These are phyloP conservation scores for Hyphochytrium catenoides DNA, from an alignment of 352 stramenopile genomes.

Conservation along the genomic window DNA sequence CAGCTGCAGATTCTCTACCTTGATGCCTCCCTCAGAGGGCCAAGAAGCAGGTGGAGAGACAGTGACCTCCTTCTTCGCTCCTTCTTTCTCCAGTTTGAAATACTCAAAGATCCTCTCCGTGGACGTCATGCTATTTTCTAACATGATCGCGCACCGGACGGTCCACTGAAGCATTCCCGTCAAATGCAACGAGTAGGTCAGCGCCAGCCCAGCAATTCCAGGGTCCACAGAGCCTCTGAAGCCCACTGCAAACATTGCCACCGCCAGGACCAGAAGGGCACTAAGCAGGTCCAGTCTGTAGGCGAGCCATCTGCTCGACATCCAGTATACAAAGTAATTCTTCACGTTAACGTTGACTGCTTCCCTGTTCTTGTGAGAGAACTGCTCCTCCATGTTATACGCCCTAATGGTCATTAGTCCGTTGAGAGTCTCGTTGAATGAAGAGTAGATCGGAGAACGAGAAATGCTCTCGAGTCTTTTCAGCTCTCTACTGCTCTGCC, in stretches of 20 bases:
- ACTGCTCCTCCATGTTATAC: constrained; percentile 25
- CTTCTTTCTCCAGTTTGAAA: constrained; percentile 18
- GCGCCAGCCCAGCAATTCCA: constrained; percentile 67
- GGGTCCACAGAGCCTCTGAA: too few relatives aligned
- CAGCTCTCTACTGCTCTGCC: constrained; percentile 51
- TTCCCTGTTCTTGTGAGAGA: constrained; percentile 9
- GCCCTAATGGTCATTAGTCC: constrained; percentile 35
- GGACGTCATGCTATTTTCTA: constrained; percentile 83
- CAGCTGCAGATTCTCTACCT: too few relatives aligned
- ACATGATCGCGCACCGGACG: constrained; percentile 71
- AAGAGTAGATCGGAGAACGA: constrained; percentile 76
- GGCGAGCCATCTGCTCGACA: too few relatives aligned
- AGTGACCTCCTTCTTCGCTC: too few relatives aligned
- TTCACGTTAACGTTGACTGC: too few relatives aligned
- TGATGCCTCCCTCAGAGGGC: too few relatives aligned
- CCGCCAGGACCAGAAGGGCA: too few relatives aligned
- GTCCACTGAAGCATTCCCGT: constrained; percentile 83
- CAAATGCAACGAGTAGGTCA: constrained; percentile 77
- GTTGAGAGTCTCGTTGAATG: constrained; percentile 75
- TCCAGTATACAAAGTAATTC: too few relatives aligned
- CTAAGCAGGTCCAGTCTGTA: too few relatives aligned
- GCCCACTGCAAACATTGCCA: too few relatives aligned
- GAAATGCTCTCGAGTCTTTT: constrained; percentile 85
- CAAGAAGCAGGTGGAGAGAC: too few relatives aligned
- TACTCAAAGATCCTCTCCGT: constrained; percentile 55